Base-by-base conservation (phyloP, 2,329 filamentous ascomycete species). In the Daldinia sp. region DNA sequence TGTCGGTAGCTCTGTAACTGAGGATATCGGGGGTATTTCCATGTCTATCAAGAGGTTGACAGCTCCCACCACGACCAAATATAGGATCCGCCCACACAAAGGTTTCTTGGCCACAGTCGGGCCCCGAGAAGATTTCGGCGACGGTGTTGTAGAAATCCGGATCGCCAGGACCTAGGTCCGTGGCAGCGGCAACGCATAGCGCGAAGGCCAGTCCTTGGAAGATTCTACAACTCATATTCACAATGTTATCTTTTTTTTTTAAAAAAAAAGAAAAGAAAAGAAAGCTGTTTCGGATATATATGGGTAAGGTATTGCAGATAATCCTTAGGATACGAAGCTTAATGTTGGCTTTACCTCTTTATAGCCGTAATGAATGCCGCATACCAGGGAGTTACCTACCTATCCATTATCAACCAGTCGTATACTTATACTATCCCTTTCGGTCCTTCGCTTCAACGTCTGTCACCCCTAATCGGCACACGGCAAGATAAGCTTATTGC, bases 51-150 rank as follows among this genome's bases (percentile, higher is more conserved):
- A 67, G 58, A 27, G 62, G 61, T 41, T 65, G 64, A 25, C 58
- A 67, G 9, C 29, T 52, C n/a, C 64, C 64, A 2, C 64, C 64
- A 3, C 61, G 53, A 7, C 64, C 64, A 17, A 67, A 67, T 9
- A 67, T 65, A 3, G 64, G 64, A 41, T 65, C 58, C n/a, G 58
- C 58, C 64, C 64, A 67, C 21, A 67, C 58, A 17, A 65, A 63
- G 13, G 17, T 59, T 15, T 62, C 59, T 30, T 59, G 52, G n/a
- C 45, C 52, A 8, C 64, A 67, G 9, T 59, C 62, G 1, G 55
- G 56, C 4, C 58, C 64, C 8, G 62, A 57, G 43, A 59, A 63
- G 9, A 65, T 60, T 2, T 63, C 55, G 19, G 64, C 58, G 6
- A 67, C 58, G 2, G 55, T 67, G 11, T 65, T 63, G 35, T 63